Conservation (phyloP, 2,329 filamentous ascomycete genomes). For the Bipolaris zeicola region DNA sequence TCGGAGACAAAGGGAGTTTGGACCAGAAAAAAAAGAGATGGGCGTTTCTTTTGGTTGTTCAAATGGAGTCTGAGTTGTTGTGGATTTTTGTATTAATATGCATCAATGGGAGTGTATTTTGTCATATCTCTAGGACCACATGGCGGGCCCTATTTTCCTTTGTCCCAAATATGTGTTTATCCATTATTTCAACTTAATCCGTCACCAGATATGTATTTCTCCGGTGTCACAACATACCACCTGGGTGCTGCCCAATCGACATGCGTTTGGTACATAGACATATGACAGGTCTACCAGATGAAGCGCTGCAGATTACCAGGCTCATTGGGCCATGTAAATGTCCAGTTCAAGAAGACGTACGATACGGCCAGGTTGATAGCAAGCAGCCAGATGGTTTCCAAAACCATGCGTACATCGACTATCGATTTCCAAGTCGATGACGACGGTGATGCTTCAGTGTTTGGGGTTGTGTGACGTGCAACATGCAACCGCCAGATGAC, state of each 20-base stretch:
- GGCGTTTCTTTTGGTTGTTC: conserved; percentile 2
- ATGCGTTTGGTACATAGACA: not conserved
- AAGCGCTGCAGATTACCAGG: conserved; percentile 71
- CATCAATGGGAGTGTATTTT: not conserved
- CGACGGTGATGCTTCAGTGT: not conserved
- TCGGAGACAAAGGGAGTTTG: not conserved
- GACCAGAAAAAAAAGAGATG: not conserved
- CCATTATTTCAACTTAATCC: not conserved
- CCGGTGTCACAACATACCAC: not conserved
- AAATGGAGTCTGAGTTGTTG: not conserved
- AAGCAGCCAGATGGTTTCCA: conserved; percentile 74
- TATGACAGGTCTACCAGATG: conserved; percentile 61
- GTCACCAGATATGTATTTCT: not conserved
- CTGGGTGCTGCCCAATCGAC: not conserved
- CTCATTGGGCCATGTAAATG: conserved; percentile 70
- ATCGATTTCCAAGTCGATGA: conserved; percentile 4
- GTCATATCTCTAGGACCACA: not conserved
- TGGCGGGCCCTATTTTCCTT: not conserved
- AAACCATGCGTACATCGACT: conserved; percentile 53
- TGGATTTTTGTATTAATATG: conserved; percentile 1
- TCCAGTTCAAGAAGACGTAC: conserved; percentile 71
- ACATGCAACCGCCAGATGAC: conserved; percentile 87
- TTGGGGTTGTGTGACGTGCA: conserved; percentile 53
- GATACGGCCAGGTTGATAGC: conserved; percentile 69
- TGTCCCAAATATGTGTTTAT: not conserved